Evolutionary conservation across 805 yeast genomes (phyloP), one percentile per base, ranked within the genome.

Genomic region (Wickerhamiella dianesei): DNA sequence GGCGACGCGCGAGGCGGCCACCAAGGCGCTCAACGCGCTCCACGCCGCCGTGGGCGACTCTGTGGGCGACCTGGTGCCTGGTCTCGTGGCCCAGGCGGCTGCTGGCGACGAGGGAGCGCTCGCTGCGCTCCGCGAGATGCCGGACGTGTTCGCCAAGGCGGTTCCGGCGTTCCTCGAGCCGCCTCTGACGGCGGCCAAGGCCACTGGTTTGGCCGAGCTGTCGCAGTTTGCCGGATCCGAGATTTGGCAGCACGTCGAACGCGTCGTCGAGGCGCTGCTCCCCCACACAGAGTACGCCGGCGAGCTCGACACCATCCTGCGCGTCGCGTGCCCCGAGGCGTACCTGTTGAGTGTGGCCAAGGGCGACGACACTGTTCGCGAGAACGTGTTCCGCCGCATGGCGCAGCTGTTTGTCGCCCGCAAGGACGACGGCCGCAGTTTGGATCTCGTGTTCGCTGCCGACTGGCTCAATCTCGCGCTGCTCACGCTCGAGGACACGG

Each of bases 141-240:
- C 89, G 94, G 76, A 92, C 9, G 79, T 87, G 2, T 85, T 84
- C 58, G 74, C 96, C 4, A 94, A 85, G 49, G 80, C 84, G 2
- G 84, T 94, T 48, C 87, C 94, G 87, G 96, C 97, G 43, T 82
- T 85, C 43, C 74, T 92, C 60, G 73, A 89, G 49, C 96, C 97
- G 40, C 76, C 94, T 0, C 72, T 92, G 59, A 70, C 89, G 59
- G 63, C 77, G 4, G 79, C 86, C 25, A 85, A 87, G 66, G 94
- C 95, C n/a, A 76, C 80, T 46, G 55, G 54, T 12, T 42, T 57
- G 21, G 56, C 60, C 13, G 56, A 55, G 19, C 40, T 57, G 9
- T 51, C 57, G 36, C 51, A 44, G n/a, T 0, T 48, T 4, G 79
- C 83, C 45, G 44, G 48, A 13, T 20, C 49, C 20, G 59, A 56